These are phyloP conservation scores for Solanum hybrid DNA, from an alignment of 305 asterid genomes.

Conservation along the genomic window DNA sequence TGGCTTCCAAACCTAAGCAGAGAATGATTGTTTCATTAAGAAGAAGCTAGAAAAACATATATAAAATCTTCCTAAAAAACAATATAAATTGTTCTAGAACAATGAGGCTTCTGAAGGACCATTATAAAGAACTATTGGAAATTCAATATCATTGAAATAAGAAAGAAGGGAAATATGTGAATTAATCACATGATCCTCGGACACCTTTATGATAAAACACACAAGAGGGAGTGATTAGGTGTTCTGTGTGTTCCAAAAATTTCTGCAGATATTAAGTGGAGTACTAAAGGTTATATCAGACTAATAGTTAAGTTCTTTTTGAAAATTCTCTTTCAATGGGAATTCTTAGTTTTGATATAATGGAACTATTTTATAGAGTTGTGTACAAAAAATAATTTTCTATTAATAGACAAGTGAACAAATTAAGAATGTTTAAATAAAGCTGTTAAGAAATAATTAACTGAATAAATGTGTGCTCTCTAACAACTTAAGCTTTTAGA, in stretches of 20 bases:
- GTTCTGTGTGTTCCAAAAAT: not conserved
- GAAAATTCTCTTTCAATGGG: not conserved
- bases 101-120: conserved; percentile 1
- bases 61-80: not conserved
- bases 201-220: not conserved
- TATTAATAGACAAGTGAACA: not conserved
- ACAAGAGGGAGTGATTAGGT: not conserved
- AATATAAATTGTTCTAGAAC: not conserved
- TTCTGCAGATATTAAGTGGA: not conserved
- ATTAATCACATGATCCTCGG: not conserved
- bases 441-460: not conserved
- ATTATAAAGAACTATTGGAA: not conserved
- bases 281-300: not conserved
- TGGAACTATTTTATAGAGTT: not conserved
- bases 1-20: not conserved
- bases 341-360: not conserved
- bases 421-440: not conserved
- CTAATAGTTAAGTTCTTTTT: not conserved
- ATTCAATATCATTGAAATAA: not conserved
- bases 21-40: not conserved
- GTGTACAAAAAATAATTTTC: not conserved
- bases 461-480: not conserved
- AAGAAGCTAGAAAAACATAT: not conserved
- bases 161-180: not conserved
- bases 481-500: not conserved